Conservation (phyloP, 352 stramenopile genomes). For the Globisporangium apiculatum region DNA sequence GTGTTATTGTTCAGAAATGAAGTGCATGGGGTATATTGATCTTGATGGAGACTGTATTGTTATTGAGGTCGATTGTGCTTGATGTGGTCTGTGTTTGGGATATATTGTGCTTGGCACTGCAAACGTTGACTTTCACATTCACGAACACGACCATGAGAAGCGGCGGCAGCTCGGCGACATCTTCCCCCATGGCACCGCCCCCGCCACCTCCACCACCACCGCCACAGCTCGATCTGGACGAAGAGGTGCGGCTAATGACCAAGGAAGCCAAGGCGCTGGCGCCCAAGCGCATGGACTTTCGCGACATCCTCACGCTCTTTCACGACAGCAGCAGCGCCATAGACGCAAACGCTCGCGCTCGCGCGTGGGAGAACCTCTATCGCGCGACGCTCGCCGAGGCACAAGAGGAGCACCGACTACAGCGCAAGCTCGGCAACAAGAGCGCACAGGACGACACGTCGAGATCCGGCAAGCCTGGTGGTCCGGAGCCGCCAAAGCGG, state of each 20-base stretch:
- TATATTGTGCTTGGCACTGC: too few relatives aligned
- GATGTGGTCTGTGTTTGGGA: too few relatives aligned
- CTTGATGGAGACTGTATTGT: too few relatives aligned
- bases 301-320: constrained; percentile 61
- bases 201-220: constrained; percentile 31
- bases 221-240: constrained; percentile 20
- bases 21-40: too few relatives aligned
- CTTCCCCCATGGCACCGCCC: constrained; percentile 23
- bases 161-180: constrained; percentile 10
- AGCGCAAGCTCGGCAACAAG: constrained; percentile 22
- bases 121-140: background rate
- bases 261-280: constrained; percentile 12
- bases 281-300: constrained; percentile 50
- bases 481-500: constrained; percentile 40
- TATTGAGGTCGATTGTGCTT: too few relatives aligned
- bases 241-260: constrained; percentile 15
- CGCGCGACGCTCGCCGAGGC: constrained; percentile 44
- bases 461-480: constrained; percentile 7
- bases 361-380: constrained; percentile 38
- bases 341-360: constrained; percentile 13
- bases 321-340: constrained; percentile 20
- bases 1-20: too few relatives aligned
- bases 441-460: constrained; percentile 14
- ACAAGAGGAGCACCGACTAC: constrained; percentile 50
- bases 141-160: constrained; percentile 3